A percentile compares a stretch with the other conserved stretches of the same genome.
phyloP scores from a whole-genome alignment of 371 early-diverging fungal species.

The Mucor velutinosus region DNA sequence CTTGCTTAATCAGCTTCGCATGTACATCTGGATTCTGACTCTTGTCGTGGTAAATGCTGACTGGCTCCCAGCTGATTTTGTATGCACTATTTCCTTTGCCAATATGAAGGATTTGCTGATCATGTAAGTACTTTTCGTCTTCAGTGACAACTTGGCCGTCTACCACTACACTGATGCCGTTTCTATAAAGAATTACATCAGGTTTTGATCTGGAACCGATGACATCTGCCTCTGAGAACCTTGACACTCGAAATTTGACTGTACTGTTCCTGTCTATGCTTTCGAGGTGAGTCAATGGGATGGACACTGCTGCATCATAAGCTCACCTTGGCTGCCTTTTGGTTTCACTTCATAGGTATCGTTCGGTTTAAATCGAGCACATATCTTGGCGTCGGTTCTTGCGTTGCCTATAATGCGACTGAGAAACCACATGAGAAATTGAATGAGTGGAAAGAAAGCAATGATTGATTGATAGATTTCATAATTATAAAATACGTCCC shows the following conservation, averaged over 20 bases:
- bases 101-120: constrained; percentile 2
- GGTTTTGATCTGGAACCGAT: not conserved
- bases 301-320: no score
- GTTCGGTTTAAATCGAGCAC: not conserved
- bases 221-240: not conserved
- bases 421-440: not conserved
- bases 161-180: not conserved
- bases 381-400: not conserved
- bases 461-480: not conserved
- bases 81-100: not conserved
- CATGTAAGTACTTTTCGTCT: not conserved
- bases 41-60: not conserved
- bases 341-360: not conserved
- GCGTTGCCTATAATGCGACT: not conserved
- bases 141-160: not conserved
- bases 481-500: not conserved
- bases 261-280: not conserved
- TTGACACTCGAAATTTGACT: not conserved
- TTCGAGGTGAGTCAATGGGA: not conserved
- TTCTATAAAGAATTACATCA: not conserved
- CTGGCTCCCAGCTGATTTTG: not conserved
- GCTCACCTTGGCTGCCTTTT: not conserved
- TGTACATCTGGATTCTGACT: not conserved
- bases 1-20: not conserved
- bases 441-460: not conserved